Evolutionary conservation across 129 eudicot species (phyloP).

Genomic region (Centella asiatica): DNA sequence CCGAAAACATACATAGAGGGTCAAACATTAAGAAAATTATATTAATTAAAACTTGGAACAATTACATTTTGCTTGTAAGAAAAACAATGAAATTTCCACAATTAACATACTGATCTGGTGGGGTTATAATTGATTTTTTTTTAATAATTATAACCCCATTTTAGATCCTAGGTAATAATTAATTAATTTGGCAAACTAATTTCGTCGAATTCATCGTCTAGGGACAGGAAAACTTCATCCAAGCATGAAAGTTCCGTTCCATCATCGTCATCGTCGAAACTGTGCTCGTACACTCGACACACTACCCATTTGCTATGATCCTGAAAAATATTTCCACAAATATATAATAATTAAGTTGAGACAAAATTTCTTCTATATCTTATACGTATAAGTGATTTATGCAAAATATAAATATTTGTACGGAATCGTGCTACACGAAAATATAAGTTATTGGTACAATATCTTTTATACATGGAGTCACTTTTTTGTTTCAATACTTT

Average conservation of each 20-base stretch:
- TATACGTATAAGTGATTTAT: neutral
- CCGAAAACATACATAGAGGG: neutral
- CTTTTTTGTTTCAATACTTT: no score
- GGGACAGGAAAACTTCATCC: conserved; percentile 88
- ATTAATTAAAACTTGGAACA: neutral
- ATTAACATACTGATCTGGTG: neutral
- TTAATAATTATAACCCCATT: neutral
- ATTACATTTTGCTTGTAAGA: conserved; percentile 12
- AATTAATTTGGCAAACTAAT: conserved; percentile 65
- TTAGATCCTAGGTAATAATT: conserved; percentile 4
- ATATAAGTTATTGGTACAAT: no score
- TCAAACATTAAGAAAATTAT: neutral
- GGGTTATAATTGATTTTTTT: neutral
- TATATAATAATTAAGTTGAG: neutral
- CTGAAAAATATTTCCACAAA: conserved; percentile 24
- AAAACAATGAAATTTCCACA: neutral
- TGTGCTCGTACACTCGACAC: conserved; percentile 80
- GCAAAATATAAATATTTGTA: neutral
- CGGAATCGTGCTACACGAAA: no score
- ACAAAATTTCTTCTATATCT: neutral
- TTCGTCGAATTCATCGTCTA: conserved; percentile 78
- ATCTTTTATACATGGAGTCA: no score
- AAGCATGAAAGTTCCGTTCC: conserved; percentile 81
- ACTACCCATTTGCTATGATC: conserved; percentile 89
- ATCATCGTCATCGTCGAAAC: conserved; percentile 37